Base-by-base conservation (phyloP, 2,329 filamentous ascomycete genomes). In the Stachybotrys chartarum region DNA sequence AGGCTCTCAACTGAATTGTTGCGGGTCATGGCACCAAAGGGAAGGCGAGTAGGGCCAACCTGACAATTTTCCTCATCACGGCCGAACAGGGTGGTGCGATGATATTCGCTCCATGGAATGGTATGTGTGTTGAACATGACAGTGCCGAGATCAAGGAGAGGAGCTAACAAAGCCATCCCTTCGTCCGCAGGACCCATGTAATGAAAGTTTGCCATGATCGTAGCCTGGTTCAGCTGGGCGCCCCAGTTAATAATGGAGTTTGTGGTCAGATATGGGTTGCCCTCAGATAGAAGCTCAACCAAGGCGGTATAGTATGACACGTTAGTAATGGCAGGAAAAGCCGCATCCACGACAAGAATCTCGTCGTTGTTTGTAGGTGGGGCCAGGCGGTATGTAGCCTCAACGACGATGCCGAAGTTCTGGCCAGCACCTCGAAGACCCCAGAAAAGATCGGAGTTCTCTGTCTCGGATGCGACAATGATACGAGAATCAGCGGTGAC, bases 391-490 rank as follows among this genome's bases (percentile, higher is more conserved):
- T 52, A 52, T 10, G 50, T 52, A 10, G 50, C 50, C 30, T 31
- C 32, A 16, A 35, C 72, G 1, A 71, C 70, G n/a, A 76, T 68
- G 5, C 72, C 75, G 55, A 78, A 76, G 52, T 72, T 73, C 8
- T 70, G 64, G 7, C 78, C 77, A 0, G 76, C 78, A 7, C 78
- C 78, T 24, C 75, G 71, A 6, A 80, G 64, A 17, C 77, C 78
- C 72, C 74, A 78, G 64, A 78, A 80, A 1, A 80, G 66, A 54
- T 78, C 75, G 0, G 63, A 52, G 46, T 79, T 70, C 30, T 72
- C 59, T 4, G 63, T 61, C 3, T 72, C 66, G 1, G 75, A 79
- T 66, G 70, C 68, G 1, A 62, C 65, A 3, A 75, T 61, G 11
- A 72, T 50, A 1, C 60, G 54, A 0, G 73, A 74, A 17, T 70